Conservation (phyloP, 352 stramenopile species). For the Phytophthora vignae region DNA sequence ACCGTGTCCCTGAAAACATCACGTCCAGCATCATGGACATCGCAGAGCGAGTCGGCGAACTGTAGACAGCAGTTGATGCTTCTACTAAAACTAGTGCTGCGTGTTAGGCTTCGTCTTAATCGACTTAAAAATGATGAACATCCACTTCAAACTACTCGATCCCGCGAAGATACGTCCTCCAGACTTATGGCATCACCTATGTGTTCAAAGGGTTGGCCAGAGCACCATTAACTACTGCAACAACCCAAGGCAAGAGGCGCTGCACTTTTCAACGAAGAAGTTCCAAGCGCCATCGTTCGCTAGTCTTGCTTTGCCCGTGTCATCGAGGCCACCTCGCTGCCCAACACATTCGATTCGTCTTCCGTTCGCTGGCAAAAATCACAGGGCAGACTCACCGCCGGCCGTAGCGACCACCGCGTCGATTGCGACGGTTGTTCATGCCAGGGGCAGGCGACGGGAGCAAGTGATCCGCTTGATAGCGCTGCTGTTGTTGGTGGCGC, state of each 20-base stretch:
- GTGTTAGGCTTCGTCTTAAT: constrained; percentile 15
- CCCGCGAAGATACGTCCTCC: no score
- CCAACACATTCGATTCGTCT: constrained; percentile 4
- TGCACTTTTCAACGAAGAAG: constrained; percentile 11
- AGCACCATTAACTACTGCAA: constrained; percentile 9
- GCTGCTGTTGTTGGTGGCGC: constrained; percentile 21
- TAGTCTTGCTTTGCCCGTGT: not conserved
- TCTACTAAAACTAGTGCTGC: not conserved
- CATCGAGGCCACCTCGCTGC: not conserved
- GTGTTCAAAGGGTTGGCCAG: constrained; percentile 14
- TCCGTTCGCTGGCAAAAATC: not conserved
- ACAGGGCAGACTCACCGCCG: constrained; percentile 26
- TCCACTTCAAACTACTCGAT: not conserved
- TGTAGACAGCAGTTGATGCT: constrained; percentile 21
- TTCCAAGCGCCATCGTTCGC: constrained; percentile 3
- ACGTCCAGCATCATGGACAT: constrained; percentile 75
- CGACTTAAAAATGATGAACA: constrained; percentile 6
- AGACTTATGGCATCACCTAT: constrained; percentile 3
- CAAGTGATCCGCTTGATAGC: constrained; percentile 37
- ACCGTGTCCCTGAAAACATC: constrained; percentile 77
- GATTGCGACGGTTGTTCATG: constrained; percentile 39
- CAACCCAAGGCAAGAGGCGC: not conserved
- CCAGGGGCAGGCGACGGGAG: constrained; percentile 34
- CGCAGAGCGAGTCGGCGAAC: constrained; percentile 57
- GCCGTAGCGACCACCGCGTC: constrained; percentile 39